A percentile compares a stretch with the other conserved stretches of the same genome.
Conservation (phyloP, 177 flowering plant species). For the Telopea speciosissima region DNA sequence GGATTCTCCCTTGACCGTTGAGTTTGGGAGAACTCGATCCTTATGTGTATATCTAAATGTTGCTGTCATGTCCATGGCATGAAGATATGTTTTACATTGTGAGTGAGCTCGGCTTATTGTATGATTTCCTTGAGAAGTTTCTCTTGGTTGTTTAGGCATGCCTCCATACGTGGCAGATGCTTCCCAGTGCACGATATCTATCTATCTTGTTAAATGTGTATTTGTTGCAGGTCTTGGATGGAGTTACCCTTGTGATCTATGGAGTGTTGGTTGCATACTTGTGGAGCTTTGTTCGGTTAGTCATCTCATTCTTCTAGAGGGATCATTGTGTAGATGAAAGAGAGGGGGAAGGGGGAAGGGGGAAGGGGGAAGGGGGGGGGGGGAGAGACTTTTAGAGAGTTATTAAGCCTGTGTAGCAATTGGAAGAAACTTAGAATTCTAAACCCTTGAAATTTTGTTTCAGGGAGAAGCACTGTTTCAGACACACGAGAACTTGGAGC, state of each 20-base stretch:
- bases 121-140: too few relatives aligned
- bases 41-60: too few relatives aligned
- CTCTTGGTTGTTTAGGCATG: neutral
- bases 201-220: neutral
- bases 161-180: neutral
- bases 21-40: too few relatives aligned
- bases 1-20: too few relatives aligned
- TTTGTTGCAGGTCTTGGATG: constrained; percentile 75
- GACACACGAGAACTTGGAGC: constrained; percentile 90
- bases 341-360: too few relatives aligned
- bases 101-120: too few relatives aligned
- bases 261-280: constrained; percentile 95
- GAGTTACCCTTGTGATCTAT: constrained; percentile 85
- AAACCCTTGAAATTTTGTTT: constrained; percentile 5
- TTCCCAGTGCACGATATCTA: too few relatives aligned
- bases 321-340: neutral
- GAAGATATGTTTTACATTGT: too few relatives aligned
- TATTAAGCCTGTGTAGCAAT: neutral
- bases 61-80: too few relatives aligned
- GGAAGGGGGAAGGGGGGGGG: too few relatives aligned
- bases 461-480: constrained; percentile 84
- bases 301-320: neutral
- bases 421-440: constrained; percentile 3
- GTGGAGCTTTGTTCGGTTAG: constrained; percentile 79
- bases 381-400: neutral